Conservation (phyloP, 805 yeast genomes). For the Candida germanica region DNA sequence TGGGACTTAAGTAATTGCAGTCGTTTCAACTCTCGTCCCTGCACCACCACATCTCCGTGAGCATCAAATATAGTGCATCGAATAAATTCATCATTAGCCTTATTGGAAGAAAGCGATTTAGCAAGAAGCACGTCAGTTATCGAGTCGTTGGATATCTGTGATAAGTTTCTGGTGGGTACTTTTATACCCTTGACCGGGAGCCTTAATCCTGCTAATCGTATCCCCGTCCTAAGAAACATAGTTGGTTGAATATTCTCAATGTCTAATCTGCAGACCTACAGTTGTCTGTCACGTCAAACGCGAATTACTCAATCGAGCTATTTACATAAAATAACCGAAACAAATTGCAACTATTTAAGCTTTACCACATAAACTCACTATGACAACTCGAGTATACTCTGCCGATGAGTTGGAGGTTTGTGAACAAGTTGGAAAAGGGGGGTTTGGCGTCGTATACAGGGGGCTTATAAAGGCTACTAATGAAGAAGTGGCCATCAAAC, state of each 20-base stretch:
- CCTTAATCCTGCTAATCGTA: no score
- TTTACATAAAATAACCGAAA: not conserved
- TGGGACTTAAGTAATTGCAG: constrained; percentile 43
- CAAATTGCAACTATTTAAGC: no score
- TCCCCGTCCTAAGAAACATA: no score
- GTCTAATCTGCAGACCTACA: no score
- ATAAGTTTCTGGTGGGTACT: not conserved
- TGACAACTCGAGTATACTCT: constrained; percentile 19
- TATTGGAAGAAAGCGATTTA: constrained; percentile 18
- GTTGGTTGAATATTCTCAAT: no score
- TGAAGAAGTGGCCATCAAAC: constrained; percentile 55
- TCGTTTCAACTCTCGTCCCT: constrained; percentile 44
- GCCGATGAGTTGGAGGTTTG: constrained; percentile 41
- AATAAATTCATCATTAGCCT: constrained; percentile 31
- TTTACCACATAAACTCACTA: no score
- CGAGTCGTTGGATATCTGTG: constrained; percentile 5
- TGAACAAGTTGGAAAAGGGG: constrained; percentile 70
- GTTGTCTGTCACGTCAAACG: not conserved
- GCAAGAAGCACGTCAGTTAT: constrained; percentile 18
- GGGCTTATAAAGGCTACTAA: constrained; percentile 48
- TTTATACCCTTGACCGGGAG: no score
- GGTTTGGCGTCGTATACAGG: constrained; percentile 72
- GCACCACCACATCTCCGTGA: constrained; percentile 41
- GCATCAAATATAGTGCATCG: constrained; percentile 50
- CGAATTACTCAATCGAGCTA: not conserved